These are phyloP conservation scores for Trichaptum fuscoviolaceum DNA, from an alignment of 768 basidiomycete genomes.

Conservation along the genomic window DNA sequence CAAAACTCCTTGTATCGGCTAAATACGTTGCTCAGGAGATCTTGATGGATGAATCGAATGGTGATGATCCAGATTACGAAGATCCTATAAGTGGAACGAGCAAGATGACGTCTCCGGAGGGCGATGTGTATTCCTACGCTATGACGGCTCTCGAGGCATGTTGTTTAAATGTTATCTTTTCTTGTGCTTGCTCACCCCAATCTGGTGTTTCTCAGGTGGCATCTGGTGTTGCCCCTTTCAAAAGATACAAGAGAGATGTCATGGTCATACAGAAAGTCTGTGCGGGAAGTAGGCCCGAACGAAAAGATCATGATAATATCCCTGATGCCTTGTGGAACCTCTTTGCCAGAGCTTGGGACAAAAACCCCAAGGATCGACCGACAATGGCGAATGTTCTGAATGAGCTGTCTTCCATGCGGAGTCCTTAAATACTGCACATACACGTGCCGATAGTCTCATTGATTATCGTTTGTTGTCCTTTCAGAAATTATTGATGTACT, in stretches of 20 bases:
- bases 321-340: not conserved
- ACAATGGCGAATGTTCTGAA: not conserved
- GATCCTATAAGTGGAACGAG: not conserved
- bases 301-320: not conserved
- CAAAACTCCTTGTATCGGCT: not conserved
- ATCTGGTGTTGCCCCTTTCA: not conserved
- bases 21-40: constrained; percentile 1
- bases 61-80: not conserved
- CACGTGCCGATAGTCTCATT: not conserved
- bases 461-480: not conserved
- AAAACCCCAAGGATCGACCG: not conserved
- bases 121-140: not conserved
- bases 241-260: not conserved
- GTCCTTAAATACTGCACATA: not conserved
- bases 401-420: not conserved
- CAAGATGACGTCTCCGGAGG: not conserved
- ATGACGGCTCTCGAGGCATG: not conserved
- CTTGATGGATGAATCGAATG: not conserved
- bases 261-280: not conserved
- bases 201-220: not conserved
- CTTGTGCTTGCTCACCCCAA: not conserved
- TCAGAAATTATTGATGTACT: too few relatives aligned
- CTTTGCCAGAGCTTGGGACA: not conserved
- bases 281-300: not conserved
- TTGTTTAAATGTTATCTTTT: not conserved